These are phyloP conservation scores for Yamadazyma conglobata DNA, from an alignment of 1,139 yeast species.

Conservation along the genomic window DNA sequence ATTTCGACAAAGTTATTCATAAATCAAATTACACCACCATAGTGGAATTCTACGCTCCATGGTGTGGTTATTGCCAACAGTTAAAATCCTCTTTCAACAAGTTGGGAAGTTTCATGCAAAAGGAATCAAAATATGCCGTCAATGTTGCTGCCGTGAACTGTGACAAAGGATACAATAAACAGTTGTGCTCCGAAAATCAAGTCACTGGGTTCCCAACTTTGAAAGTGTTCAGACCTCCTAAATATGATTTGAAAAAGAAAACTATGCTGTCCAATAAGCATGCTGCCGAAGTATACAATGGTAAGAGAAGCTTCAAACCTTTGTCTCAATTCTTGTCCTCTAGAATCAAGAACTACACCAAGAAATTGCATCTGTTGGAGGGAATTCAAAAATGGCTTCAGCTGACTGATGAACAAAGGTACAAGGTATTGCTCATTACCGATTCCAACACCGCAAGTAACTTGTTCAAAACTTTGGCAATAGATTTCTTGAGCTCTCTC, in stretches of 20 bases:
- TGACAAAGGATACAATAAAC: conserved; percentile 64
- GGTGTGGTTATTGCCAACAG: conserved; percentile 84
- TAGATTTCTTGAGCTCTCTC: conserved; percentile 54
- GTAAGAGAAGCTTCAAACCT: conserved; percentile 61
- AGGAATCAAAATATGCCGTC: conserved; percentile 50
- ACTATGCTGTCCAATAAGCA: conserved; percentile 31
- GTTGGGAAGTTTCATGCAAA: conserved; percentile 55
- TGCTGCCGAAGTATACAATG: conserved; percentile 63
- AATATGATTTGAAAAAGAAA: conserved; percentile 30
- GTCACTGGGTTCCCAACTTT: conserved; percentile 81
- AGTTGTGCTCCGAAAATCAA: conserved; percentile 62
- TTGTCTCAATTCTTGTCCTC: conserved; percentile 57
- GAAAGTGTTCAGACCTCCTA: conserved; percentile 80
- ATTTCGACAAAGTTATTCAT: conserved; percentile 63
- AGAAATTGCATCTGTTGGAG: conserved; percentile 36
- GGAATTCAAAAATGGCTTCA: conserved; percentile 10
- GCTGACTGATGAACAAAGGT: conserved; percentile 18
- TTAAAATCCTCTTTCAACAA: conserved; percentile 55
- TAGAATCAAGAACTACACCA: conserved; percentile 71
- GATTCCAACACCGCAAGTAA: conserved; percentile 52
- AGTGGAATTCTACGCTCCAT: conserved; percentile 94
- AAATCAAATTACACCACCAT: conserved; percentile 73
- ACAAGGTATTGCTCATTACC: conserved; percentile 44
- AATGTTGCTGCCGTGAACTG: conserved; percentile 87
- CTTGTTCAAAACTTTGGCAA: conserved; percentile 66